A percentile compares a stretch with the other conserved stretches of the same genome.
Evolutionary conservation across 768 basidiomycete species (phyloP).

Genomic region (Pleurotus tuber-regium): DNA sequence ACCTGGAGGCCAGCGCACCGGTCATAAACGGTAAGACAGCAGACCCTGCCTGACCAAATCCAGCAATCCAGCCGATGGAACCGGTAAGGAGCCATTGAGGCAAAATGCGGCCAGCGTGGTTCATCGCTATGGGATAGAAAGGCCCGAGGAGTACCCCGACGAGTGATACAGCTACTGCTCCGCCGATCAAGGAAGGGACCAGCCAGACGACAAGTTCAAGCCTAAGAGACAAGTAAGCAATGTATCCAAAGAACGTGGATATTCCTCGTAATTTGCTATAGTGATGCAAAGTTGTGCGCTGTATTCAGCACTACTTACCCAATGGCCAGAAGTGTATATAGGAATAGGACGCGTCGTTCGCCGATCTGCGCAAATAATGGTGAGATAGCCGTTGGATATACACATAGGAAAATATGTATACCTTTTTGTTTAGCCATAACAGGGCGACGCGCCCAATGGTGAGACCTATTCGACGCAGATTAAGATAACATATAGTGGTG

Average conservation of each 20-base stretch:
- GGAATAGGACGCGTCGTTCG: slow-evolving; percentile 32
- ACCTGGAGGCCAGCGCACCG: slow-evolving; percentile 37
- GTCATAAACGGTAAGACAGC: slow-evolving; percentile 52
- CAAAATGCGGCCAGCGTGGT: slow-evolving; percentile 49
- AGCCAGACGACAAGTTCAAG: slow-evolving; percentile 42
- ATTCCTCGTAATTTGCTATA: neutral
- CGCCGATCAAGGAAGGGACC: slow-evolving; percentile 33
- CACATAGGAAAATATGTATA: slow-evolving; percentile 14
- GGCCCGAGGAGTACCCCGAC: slow-evolving; percentile 54
- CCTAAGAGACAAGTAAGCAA: no score
- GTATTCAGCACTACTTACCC: slow-evolving; percentile 15
- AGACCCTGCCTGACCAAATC: slow-evolving; percentile 48
- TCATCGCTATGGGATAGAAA: slow-evolving; percentile 55
- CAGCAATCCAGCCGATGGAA: slow-evolving; percentile 51
- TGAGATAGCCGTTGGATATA: no score
- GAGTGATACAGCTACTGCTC: slow-evolving; percentile 44
- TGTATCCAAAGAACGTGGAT: no score
- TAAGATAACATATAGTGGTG: neutral
- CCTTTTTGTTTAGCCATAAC: slow-evolving; percentile 27
- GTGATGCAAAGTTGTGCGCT: neutral
- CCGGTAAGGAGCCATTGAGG: slow-evolving; percentile 51
- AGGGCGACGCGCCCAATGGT: slow-evolving; percentile 35
- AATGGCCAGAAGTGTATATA: slow-evolving; percentile 36
- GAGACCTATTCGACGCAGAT: slow-evolving; percentile 26
- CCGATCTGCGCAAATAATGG: slow-evolving; percentile 28